Percentiles rank a stretch among this genome's conserved stretches.
These are phyloP conservation scores for Thraustochytrium striatum DNA, from an alignment of 352 stramenopile genomes.

Conservation along the genomic window DNA sequence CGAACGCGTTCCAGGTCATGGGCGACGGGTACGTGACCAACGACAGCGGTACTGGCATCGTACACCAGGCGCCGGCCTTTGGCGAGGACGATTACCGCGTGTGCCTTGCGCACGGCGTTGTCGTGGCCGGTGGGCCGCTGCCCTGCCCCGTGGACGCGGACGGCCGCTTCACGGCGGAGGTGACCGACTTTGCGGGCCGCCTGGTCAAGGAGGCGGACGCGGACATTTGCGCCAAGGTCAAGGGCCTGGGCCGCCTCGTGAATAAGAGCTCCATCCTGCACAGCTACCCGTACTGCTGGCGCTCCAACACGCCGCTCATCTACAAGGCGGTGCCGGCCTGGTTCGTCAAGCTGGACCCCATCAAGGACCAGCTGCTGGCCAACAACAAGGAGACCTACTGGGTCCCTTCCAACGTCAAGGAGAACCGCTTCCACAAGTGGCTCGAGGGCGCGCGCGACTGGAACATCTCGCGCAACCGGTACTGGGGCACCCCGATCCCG, in stretches of 20 bases:
- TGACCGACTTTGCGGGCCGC: slow-evolving; percentile 78
- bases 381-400: slow-evolving; percentile 85
- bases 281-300: slow-evolving; percentile 99
- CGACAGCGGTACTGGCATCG: slow-evolving; percentile 87
- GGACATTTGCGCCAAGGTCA: slow-evolving; percentile 89
- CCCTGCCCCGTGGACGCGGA: slow-evolving; percentile 95
- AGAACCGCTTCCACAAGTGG: slow-evolving; percentile 99
- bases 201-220: slow-evolving; percentile 98
- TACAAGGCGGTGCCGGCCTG: slow-evolving; percentile 98
- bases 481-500: slow-evolving; percentile 98
- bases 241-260: slow-evolving; percentile 86
- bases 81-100: slow-evolving; percentile 99
- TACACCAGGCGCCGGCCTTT: slow-evolving; percentile 97
- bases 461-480: slow-evolving; percentile 95
- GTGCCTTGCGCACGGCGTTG: slow-evolving; percentile 88
- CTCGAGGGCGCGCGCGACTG: slow-evolving; percentile 96
- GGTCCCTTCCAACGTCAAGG: slow-evolving; percentile 85
- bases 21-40: slow-evolving; percentile 96
- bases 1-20: slow-evolving; percentile 90
- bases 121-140: slow-evolving; percentile 84
- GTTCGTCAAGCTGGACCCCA: slow-evolving; percentile 98
- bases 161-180: slow-evolving; percentile 85
- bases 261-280: slow-evolving; percentile 94
- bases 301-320: slow-evolving; percentile 98
- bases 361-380: slow-evolving; percentile 85